These are phyloP conservation scores for Madurella fahalii DNA, from an alignment of 2,329 filamentous ascomycete genomes.

Conservation along the genomic window DNA sequence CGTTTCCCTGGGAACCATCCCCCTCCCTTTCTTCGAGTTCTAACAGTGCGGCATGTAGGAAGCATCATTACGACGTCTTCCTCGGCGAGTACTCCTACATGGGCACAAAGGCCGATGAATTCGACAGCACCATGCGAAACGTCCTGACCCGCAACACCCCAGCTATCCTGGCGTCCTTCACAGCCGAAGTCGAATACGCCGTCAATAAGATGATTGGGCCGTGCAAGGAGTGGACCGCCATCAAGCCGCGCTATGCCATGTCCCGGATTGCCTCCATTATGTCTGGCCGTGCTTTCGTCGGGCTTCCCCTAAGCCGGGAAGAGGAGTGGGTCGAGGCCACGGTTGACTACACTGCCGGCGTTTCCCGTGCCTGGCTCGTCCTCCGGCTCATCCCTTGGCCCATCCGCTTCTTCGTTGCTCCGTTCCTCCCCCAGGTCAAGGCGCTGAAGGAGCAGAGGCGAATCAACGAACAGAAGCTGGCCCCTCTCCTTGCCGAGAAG, in stretches of 20 bases:
- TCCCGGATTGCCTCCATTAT: neutral
- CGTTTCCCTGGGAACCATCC: no score
- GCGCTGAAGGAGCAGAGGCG: neutral
- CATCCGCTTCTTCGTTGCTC: neutral
- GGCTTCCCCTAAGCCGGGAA: neutral
- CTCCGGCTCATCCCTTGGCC: neutral
- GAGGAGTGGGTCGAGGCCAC: neutral
- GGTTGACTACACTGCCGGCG: neutral
- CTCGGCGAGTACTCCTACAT: neutral
- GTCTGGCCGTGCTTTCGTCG: neutral
- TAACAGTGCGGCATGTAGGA: no score
- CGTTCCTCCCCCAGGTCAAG: neutral
- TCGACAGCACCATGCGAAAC: neutral
- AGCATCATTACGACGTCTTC: neutral
- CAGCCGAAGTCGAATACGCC: neutral
- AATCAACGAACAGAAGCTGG: neutral
- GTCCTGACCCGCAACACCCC: neutral
- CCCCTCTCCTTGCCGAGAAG: neutral
- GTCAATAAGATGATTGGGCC: neutral
- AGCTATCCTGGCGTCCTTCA: neutral
- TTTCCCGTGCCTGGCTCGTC: neutral
- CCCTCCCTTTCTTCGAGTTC: no score
- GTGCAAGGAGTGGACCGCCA: neutral
- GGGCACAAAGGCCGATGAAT: neutral
- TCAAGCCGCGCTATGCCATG: neutral